These are phyloP conservation scores for Candida fluviatilis DNA, from an alignment of 805 yeast species.

Conservation along the genomic window DNA sequence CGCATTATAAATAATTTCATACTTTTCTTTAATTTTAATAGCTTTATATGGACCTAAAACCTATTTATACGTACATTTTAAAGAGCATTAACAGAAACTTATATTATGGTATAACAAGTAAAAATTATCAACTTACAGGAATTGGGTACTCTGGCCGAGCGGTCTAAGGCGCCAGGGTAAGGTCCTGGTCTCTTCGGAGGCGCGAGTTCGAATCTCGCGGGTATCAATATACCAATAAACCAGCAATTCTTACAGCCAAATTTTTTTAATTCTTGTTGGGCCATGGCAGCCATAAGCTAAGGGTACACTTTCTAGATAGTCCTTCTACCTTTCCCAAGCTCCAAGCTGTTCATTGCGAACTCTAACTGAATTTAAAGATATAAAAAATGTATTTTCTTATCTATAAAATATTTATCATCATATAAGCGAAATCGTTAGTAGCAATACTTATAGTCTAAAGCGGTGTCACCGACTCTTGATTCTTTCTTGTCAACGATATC, in stretches of 20 bases:
- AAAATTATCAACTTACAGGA: background rate
- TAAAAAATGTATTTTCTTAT: no score
- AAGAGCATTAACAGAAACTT: background rate
- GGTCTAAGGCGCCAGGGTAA: conserved; percentile 7
- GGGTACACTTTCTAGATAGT: no score
- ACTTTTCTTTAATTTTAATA: no score
- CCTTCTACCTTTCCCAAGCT: no score
- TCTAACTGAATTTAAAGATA: background rate
- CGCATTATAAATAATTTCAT: no score
- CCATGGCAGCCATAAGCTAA: no score
- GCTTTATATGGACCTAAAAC: background rate
- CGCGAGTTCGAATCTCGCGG: conserved; percentile 33
- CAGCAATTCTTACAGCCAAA: conserved; percentile 4
- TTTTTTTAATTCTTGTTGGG: conserved; percentile 2
- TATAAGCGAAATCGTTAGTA: background rate
- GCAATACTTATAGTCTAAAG: background rate
- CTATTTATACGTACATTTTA: background rate
- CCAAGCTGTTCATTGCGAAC: background rate
- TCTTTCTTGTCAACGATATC: background rate
- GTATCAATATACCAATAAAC: conserved; percentile 5
- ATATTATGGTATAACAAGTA: background rate
- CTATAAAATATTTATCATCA: no score
- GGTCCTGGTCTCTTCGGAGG: conserved; percentile 27
- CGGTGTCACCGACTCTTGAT: background rate
- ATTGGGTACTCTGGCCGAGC: conserved; percentile 7